Evolutionary conservation across 768 basidiomycete genomes (phyloP).

Genomic region (Lactarius tabidus): DNA sequence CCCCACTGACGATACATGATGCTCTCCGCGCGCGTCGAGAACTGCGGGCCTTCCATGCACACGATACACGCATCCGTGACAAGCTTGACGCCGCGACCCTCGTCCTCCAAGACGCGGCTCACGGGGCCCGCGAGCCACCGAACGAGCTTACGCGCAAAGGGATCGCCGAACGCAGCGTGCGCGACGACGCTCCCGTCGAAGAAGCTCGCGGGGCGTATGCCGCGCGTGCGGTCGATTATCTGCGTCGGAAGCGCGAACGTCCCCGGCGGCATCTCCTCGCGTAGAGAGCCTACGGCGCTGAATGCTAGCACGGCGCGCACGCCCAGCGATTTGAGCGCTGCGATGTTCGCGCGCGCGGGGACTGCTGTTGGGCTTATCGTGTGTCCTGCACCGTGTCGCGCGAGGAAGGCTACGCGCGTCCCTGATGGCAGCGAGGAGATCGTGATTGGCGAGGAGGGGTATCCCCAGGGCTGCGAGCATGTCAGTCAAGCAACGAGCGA

Average conservation of each 20-base stretch:
- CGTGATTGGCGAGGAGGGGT: constrained; percentile 86
- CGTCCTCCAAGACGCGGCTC: constrained; percentile 52
- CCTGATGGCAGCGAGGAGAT: constrained; percentile 86
- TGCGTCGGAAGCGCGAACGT: constrained; percentile 85
- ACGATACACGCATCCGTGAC: constrained; percentile 84
- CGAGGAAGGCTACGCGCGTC: constrained; percentile 78
- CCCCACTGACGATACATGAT: constrained; percentile 92
- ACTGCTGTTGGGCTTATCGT: constrained; percentile 74
- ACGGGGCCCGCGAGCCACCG: constrained; percentile 65
- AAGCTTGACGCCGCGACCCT: constrained; percentile 59
- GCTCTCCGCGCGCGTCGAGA: constrained; percentile 97
- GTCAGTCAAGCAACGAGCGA: background rate
- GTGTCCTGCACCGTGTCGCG: constrained; percentile 86
- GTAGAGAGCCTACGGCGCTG: constrained; percentile 90
- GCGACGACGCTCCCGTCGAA: constrained; percentile 85
- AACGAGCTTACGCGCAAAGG: constrained; percentile 66
- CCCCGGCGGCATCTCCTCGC: constrained; percentile 90
- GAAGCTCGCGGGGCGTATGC: constrained; percentile 81
- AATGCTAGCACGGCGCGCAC: constrained; percentile 89
- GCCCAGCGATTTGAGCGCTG: constrained; percentile 89
- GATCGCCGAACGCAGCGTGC: constrained; percentile 93
- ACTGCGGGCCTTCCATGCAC: constrained; percentile 97
- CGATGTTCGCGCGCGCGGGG: constrained; percentile 88
- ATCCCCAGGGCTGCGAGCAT: constrained; percentile 78
- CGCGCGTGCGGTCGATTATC: constrained; percentile 96